Evolutionary conservation across 768 basidiomycete species (phyloP), one percentile per base, ranked within the genome.

Genomic region (Pulveroboletus sp.): DNA sequence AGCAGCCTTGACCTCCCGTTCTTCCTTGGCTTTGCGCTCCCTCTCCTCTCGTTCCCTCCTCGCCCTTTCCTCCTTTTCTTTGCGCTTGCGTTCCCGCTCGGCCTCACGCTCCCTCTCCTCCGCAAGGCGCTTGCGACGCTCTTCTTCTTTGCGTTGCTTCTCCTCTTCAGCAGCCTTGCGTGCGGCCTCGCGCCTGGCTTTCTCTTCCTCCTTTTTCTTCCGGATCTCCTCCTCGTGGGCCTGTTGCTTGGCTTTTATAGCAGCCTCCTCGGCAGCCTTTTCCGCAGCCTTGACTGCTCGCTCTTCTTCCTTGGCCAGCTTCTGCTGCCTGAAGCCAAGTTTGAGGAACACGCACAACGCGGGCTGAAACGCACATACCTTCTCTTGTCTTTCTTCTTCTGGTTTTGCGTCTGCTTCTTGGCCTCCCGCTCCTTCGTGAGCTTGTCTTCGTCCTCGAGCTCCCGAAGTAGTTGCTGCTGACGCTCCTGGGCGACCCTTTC

Each of bases 371-470:
- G 77, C 56, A 22, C 63, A 75, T 46, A 95, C 93, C 76, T 85
- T 80, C 93, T 93, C 76, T 97, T 97, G 70, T 97, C 96, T 78
- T 97, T 99, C 80, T 96, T 98, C 80, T 94, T 94, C 80, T 96
- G 93, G 72, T 92, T 90, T 54, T 85, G 88, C 66, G 89, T 89
- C 68, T 91, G 90, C 70, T 82, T 84, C 79, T 96, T 95, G 47
- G 83, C 87, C 73, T 96, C 94, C 59, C 82, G 81, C 63, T 96
- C 93, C 64, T 86, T 86, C 42, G 82, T 77, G 26, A 80, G 70
- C 69, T 90, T 89, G 63, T 95, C 90, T 72, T 98, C 96, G 59
- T 94, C 93, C 68, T 96, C 95, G 13, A 99, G 81, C 65, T 98
- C 96, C 26, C 90, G 84, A 49, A 99, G 76, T 19, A 99, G 78